Evolutionary conservation across 805 yeast species (phyloP).

Genomic region (Tetrapisispora arboricola): DNA sequence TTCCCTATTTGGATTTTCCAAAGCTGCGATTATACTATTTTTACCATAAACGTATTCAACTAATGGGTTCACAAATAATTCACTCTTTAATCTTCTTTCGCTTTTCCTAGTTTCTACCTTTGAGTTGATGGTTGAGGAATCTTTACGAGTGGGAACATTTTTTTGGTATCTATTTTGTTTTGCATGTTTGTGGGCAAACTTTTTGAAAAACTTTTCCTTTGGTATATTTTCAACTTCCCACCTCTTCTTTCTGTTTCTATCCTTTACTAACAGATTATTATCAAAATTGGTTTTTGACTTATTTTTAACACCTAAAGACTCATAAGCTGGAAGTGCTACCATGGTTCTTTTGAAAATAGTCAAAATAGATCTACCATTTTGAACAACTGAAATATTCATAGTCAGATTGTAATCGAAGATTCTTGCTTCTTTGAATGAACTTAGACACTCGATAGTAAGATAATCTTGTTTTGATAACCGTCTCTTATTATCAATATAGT

Average conservation of each 20-base stretch:
- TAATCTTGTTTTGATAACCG: no score
- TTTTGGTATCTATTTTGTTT: constrained; percentile 21
- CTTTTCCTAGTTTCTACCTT: background rate
- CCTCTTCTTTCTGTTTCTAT: constrained; percentile 37
- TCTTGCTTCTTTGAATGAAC: no score
- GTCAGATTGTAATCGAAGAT: no score
- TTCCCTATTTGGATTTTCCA: constrained; percentile 44
- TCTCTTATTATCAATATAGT: no score
- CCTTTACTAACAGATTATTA: constrained; percentile 29
- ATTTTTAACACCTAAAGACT: background rate
- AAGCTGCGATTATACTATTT: constrained; percentile 63
- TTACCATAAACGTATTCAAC: constrained; percentile 70
- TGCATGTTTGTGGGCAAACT: constrained; percentile 61
- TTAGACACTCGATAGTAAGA: no score
- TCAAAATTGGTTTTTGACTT: background rate
- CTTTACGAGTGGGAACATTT: background rate
- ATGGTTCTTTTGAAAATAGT: background rate
- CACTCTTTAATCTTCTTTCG: constrained; percentile 2
- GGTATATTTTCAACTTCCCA: constrained; percentile 57
- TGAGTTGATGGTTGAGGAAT: background rate
- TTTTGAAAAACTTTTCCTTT: constrained; percentile 54
- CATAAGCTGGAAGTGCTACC: background rate
- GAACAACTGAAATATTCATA: background rate
- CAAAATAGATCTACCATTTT: background rate
- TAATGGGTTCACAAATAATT: constrained; percentile 33